These are phyloP conservation scores for Scorias spongiosa DNA, from an alignment of 2,329 filamentous ascomycete genomes.

Conservation along the genomic window DNA sequence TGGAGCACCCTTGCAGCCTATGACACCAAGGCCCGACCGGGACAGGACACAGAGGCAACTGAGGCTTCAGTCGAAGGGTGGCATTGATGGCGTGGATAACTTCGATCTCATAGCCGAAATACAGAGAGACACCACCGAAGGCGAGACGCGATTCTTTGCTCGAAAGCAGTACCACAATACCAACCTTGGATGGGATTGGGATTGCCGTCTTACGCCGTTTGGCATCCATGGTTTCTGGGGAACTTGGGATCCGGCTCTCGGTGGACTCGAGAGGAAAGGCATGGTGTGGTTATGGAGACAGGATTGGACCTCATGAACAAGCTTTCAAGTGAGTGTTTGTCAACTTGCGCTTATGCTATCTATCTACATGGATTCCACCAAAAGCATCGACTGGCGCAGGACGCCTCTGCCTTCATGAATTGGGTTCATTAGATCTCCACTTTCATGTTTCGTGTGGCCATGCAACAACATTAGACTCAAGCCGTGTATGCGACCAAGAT, in stretches of 20 bases:
- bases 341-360: too few relatives aligned
- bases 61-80: neutral
- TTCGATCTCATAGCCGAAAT: neutral
- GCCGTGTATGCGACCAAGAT: too few relatives aligned
- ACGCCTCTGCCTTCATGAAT: too few relatives aligned
- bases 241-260: neutral
- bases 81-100: neutral
- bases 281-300: neutral
- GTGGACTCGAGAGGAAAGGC: neutral
- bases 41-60: neutral
- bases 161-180: neutral
- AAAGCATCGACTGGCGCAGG: too few relatives aligned
- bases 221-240: neutral
- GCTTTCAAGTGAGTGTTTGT: too few relatives aligned
- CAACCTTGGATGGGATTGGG: neutral
- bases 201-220: neutral
- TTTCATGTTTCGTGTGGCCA: too few relatives aligned
- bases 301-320: neutral
- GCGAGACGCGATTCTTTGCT: neutral
- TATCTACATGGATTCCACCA: too few relatives aligned
- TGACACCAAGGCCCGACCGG: neutral
- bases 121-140: neutral
- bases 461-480: too few relatives aligned
- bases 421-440: too few relatives aligned
- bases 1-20: neutral